Base-by-base conservation (phyloP, 2,329 filamentous ascomycete species). In the Penicillium concentricum region DNA sequence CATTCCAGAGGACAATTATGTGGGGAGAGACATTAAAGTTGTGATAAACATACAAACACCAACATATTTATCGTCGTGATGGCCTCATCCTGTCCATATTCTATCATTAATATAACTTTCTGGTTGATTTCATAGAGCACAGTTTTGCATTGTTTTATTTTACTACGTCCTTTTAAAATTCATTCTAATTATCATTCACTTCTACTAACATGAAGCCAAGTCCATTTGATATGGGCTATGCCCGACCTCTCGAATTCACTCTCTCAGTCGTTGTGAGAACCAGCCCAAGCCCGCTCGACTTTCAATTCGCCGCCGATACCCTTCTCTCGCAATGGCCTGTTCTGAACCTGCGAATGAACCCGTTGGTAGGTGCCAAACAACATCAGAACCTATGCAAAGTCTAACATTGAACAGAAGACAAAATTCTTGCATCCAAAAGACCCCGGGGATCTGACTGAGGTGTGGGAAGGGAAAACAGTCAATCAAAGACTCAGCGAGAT, bases 251-350 rank as follows among this genome's bases (percentile, higher is more conserved):
- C 22, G 54, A 57, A 32, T 57, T 53, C 13, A 48, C 35, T 8
- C 15, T 57, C 2, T 53, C 54, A n/a, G 37, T 57, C 9, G 18
- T 57, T 12, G 54, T 57, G 20, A 48, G 9, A 16, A 47, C 35
- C 6, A 53, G 32, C 7, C 54, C 54, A 6, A 57, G 54, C 24
- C 42, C 54, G 26, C 47, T 57, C 8, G 54, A 57, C 15, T 57
- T 57, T 30, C 49, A 57, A 15, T 57, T 57, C 5, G 54, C 54
- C 3, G 49, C 54, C n/a, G 54, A 57, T 41, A 57, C 54, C 3
- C 54, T 57, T 4, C 43, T 53, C 4, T 53, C 37, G 13, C 49
- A 57, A 57, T 57, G 54, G 54, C 54, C 54, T 18, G 43, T 53
- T 4, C 22, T 57, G 9, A 53, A 52, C 8, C 10, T 57, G 22